Percentiles rank a stretch among this genome's conserved stretches.
Evolutionary conservation across 495 filamentous ascomycete species (phyloP).

Genomic region (Pseudomonodictys pantanalensis): DNA sequence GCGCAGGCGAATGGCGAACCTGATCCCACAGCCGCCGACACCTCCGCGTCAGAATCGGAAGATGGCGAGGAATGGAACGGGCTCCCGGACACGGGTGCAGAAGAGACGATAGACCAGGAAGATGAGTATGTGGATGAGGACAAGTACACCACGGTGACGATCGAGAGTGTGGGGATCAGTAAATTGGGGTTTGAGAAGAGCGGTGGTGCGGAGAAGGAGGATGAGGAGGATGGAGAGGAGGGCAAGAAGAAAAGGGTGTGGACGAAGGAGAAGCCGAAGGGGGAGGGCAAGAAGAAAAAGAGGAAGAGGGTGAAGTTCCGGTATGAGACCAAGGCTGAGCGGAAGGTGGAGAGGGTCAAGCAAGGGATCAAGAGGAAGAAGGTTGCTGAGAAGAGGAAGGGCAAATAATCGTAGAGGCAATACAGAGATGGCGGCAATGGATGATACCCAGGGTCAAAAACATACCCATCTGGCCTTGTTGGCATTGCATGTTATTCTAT

Average conservation of each 20-base stretch:
- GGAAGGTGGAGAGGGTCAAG: constrained; percentile 62
- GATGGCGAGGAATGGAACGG: constrained; percentile 61
- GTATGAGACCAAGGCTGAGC: constrained; percentile 82
- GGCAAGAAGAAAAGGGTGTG: constrained; percentile 37
- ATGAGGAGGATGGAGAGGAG: constrained; percentile 38
- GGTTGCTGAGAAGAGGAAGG: constrained; percentile 2
- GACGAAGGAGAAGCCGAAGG: constrained; percentile 54
- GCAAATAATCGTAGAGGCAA: constrained; percentile 9
- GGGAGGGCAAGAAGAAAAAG: constrained; percentile 64
- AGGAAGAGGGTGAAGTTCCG: constrained; percentile 89
- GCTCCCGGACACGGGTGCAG: constrained; percentile 45
- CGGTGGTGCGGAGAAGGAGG: constrained; percentile 46
- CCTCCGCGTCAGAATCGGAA: constrained; percentile 36
- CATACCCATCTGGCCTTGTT: no score
- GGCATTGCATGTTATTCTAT: no score
- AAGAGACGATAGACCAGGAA: constrained; percentile 61
- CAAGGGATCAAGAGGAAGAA: constrained; percentile 22
- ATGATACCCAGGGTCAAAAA: no score
- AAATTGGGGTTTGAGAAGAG: constrained; percentile 64
- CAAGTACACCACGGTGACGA: constrained; percentile 86
- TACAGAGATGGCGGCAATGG: not conserved
- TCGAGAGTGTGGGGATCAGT: constrained; percentile 83
- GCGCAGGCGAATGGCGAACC: constrained; percentile 49
- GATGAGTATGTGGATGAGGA: constrained; percentile 97
- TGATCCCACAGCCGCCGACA: constrained; percentile 41